Evolutionary conservation across 352 stramenopile species (phyloP), one percentile per base, ranked within the genome.

Genomic region (Blastocystis sp.): DNA sequence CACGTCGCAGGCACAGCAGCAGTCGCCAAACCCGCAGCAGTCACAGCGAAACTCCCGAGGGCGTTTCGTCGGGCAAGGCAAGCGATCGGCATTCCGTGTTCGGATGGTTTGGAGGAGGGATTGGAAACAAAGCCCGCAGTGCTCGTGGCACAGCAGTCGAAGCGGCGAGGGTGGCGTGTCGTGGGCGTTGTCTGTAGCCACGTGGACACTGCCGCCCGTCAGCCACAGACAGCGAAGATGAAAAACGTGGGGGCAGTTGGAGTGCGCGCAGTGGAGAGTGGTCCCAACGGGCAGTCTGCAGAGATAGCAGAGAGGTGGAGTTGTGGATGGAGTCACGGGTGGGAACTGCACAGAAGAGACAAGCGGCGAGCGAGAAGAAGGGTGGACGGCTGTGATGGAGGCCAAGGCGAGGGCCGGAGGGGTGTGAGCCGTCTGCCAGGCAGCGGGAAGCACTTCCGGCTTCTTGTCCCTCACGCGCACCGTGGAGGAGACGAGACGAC

Each of bases 201-300:
- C 11, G 14, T n/a, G 28, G 61, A 66, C 40, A 66, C 40, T 34
- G 10, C 61, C 61, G 40, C 61, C 61, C 4, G 61, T 7, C 28
- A 40, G 40, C 61, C 61, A 66, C 4, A 66, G 14, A 66, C 61
- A 66, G 10, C 3, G 28, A 7, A 66, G n/a, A 66, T 66, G 61
- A 14, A 66, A 66, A 7, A 34, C 4, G 61, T 40, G 40, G 3
- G 4, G 28, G 14, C 61, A 66, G 4, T 34, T 34, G 28, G 4
- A 0, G 4, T 14, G 61, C 28, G n/a, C 40, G 40, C 61, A 66
- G 11, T 14, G 61, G 40, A n/a, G 61, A 66, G 61, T 66, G 40
- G 28, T 66, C 4, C 61, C 61, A 10, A 66, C 61, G 10, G 61
- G 61, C n/a, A 66, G 61, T 34, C 40, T 66, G 61, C 61, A 66